phyloP scores from a whole-genome alignment of 1,284 basidiomycete genomes.

The Mycena citricolor region DNA sequence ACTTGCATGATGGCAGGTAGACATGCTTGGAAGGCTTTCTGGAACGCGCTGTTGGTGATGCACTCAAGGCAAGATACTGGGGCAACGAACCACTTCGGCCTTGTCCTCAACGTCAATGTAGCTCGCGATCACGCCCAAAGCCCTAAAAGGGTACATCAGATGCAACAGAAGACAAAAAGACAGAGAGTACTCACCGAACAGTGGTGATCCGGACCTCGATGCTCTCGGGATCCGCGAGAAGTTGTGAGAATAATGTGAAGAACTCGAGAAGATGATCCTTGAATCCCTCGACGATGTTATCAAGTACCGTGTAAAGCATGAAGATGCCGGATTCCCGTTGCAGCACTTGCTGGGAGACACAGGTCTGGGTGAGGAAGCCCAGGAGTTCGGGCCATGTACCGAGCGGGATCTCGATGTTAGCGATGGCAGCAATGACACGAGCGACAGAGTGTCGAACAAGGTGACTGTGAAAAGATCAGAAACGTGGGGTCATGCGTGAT shows the following conservation, averaged over 20 bases:
- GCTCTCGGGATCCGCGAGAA: conserved; percentile 87
- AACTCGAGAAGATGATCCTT: conserved; percentile 77
- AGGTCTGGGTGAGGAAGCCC: conserved; percentile 84
- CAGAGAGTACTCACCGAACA: conserved; percentile 57
- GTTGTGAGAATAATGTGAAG: conserved; percentile 79
- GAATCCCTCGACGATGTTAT: conserved; percentile 89
- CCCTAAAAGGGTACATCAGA: conserved; percentile 42
- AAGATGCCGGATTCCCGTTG: conserved; percentile 93
- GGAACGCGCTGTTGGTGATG: conserved; percentile 3
- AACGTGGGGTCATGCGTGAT: conserved; percentile 19
- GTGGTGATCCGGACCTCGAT: conserved; percentile 92
- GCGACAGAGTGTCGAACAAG: conserved; percentile 89
- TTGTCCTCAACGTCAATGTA: conserved; percentile 92
- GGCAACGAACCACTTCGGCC: conserved; percentile 70
- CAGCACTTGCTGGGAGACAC: conserved; percentile 63
- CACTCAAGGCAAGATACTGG: not conserved
- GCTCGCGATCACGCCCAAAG: conserved; percentile 90
- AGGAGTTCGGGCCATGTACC: conserved; percentile 88
- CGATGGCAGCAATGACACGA: conserved; percentile 92
- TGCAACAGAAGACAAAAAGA: not conserved
- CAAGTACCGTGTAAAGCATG: conserved; percentile 90
- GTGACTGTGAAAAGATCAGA: conserved; percentile 48
- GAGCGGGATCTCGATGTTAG: conserved; percentile 82
- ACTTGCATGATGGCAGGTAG: conserved; percentile 91
- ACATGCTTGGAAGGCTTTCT: conserved; percentile 89